These are phyloP conservation scores for Parachaetomium inaequale DNA, from an alignment of 495 filamentous ascomycete genomes.

Conservation along the genomic window DNA sequence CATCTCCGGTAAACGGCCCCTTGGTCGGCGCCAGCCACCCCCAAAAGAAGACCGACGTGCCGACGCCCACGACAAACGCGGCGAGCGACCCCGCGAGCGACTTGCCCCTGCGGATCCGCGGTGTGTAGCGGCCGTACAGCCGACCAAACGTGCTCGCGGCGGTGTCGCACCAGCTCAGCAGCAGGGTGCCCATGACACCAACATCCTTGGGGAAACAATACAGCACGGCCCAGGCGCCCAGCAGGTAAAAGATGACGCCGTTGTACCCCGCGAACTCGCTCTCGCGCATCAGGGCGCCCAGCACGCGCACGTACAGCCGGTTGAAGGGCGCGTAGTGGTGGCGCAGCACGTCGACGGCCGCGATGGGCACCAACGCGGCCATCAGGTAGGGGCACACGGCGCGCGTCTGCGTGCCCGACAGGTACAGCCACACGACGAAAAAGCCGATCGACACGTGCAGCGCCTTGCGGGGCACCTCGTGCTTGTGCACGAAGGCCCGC, in stretches of 20 bases:
- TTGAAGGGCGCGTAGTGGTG: conserved; percentile 80
- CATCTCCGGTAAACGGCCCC: conserved; percentile 62
- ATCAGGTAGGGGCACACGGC: conserved; percentile 82
- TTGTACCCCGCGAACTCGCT: conserved; percentile 90
- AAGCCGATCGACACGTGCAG: conserved; percentile 96
- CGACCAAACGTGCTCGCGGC: conserved; percentile 91
- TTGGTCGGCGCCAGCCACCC: conserved; percentile 72
- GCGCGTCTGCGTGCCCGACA: conserved; percentile 64
- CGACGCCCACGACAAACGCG: conserved; percentile 73
- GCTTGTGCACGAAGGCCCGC: conserved; percentile 67
- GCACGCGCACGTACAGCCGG: conserved; percentile 72
- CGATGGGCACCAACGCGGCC: conserved; percentile 80
- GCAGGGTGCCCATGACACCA: conserved; percentile 79
- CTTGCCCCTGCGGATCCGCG: conserved; percentile 79
- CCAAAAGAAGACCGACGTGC: conserved; percentile 82
- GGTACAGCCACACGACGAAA: conserved; percentile 78
- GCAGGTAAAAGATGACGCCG: conserved; percentile 92
- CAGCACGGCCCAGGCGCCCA: conserved; percentile 82
- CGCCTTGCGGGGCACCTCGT: conserved; percentile 72
- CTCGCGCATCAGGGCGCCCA: conserved; percentile 95
- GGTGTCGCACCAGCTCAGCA: conserved; percentile 97
- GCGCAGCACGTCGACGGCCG: conserved; percentile 73
- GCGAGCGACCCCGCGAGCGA: conserved; percentile 84
- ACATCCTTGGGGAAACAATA: conserved; percentile 91
- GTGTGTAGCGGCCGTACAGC: conserved; percentile 82